Evolutionary conservation across 2,329 filamentous ascomycete genomes (phyloP), one percentile per base, ranked within the genome.

Genomic region (Penicillium sp.): DNA sequence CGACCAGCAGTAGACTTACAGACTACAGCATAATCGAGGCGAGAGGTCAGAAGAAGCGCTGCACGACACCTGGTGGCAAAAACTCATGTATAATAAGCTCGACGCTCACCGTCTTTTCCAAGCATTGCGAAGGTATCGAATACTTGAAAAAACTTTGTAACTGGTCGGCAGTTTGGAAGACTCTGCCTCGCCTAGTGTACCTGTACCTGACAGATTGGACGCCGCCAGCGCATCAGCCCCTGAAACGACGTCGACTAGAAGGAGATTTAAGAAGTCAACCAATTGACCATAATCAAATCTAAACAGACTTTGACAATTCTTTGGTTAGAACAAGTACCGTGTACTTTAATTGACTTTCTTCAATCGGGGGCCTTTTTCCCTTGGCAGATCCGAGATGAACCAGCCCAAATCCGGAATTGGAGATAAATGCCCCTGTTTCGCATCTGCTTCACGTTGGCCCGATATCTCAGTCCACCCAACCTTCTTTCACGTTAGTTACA

Each of bases 371-470:
- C 39, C 22, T 41, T 18, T 41, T 22, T 11, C 3, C n/a, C n/a
- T 4, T 18, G 18, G 5, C 37, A 19, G 39, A 43, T 24, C 40
- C 16, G 40, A 41, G 40, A 53, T 49, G 27, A 55, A 22, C 27
- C 27, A 47, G 40, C 37, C 14, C 10, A 6, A 10, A 46, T 19
- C 19, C 33, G 14, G 31, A 40, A 40, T 7, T 10, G 6, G n/a
- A 9, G 16, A 41, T 46, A 35, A 50, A 43, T 44, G 37, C 56
- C 50, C 56, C 56, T 58, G 44, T 54, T 54, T 54, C 56, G 43
- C 36, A 31, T 44, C 44, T 55, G 39, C 43, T 31, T 46, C 31
- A 41, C n/a, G 44, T 50, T 50, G 39, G 16, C 19, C 36, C 35
- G 13, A 47, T 31, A 27, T n/a, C 36, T 22, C 39, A 13, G 18